Evolutionary conservation across 2,329 filamentous ascomycete species (phyloP).

Genomic region (Ascochyta viciae-villosae): DNA sequence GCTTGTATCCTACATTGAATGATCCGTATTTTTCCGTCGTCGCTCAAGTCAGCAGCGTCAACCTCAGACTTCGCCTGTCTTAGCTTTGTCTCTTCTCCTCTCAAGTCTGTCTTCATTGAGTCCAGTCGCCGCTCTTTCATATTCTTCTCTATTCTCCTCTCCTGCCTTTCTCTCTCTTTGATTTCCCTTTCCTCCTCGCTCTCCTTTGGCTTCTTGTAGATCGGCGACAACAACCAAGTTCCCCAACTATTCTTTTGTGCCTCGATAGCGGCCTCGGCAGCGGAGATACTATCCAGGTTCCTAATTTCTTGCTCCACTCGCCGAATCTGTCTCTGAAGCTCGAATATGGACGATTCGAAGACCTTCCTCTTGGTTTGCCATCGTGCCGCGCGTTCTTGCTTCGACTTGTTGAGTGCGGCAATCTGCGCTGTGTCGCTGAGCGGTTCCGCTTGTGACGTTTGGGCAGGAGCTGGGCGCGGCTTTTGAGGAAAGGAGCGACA

Average conservation of each 20-base stretch:
- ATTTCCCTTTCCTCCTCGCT: slow-evolving; percentile 44
- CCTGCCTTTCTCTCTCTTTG: slow-evolving; percentile 41
- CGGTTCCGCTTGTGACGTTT: background rate
- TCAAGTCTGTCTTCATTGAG: slow-evolving; percentile 26
- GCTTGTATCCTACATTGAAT: slow-evolving; percentile 3
- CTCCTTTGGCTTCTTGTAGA: slow-evolving; percentile 37
- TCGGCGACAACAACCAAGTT: slow-evolving; percentile 32
- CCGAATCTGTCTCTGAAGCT: slow-evolving; percentile 26
- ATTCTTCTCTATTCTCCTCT: slow-evolving; percentile 42
- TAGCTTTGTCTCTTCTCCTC: slow-evolving; percentile 17
- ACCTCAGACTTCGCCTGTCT: slow-evolving; percentile 20
- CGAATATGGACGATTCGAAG: slow-evolving; percentile 21
- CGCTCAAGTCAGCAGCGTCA: slow-evolving; percentile 22
- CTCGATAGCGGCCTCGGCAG: slow-evolving; percentile 37
- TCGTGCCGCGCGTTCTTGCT: slow-evolving; percentile 37
- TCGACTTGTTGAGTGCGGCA: slow-evolving; percentile 34
- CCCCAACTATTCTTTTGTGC: slow-evolving; percentile 44
- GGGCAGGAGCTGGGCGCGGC: slow-evolving; percentile 11
- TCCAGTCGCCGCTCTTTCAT: slow-evolving; percentile 42
- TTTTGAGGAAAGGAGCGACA: slow-evolving; percentile 5
- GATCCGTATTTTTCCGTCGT: slow-evolving; percentile 23
- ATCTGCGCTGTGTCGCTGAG: slow-evolving; percentile 30
- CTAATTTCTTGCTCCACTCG: slow-evolving; percentile 38
- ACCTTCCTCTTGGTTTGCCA: slow-evolving; percentile 32
- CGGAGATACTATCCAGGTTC: slow-evolving; percentile 31